Conservation (phyloP, 139 green algal species). For the Volvox reticuliferus region DNA sequence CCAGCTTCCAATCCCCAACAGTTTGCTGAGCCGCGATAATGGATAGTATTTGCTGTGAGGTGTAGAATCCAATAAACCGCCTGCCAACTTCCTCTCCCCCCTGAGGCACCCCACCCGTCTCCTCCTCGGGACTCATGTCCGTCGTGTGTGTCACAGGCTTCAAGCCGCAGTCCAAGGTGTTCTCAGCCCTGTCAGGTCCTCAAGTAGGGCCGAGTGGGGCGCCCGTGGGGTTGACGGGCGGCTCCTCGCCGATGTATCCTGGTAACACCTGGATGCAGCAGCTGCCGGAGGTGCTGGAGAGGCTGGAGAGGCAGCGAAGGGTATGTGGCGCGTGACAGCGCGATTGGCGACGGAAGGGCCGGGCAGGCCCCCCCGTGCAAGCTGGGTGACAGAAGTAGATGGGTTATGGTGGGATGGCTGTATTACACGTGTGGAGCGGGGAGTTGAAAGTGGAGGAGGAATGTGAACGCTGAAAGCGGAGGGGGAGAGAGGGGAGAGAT, state of each 20-base stretch:
- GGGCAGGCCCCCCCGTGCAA: too few species aligned
- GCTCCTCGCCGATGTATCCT: background rate
- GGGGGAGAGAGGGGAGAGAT: too few species aligned
- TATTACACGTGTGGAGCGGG: too few species aligned
- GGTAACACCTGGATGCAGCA: background rate
- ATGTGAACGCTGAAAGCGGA: too few species aligned
- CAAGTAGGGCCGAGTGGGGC: background rate
- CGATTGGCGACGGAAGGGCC: too few species aligned
- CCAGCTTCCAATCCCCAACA: too few species aligned
- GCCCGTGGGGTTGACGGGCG: background rate
- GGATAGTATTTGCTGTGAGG: too few species aligned
- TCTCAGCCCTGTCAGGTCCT: background rate
- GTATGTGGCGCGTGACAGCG: background rate
- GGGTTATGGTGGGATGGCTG: too few species aligned
- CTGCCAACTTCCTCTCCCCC: background rate
- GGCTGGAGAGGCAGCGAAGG: slow-evolving; percentile 34
- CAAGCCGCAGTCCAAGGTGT: slow-evolving; percentile 43
- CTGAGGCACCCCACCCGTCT: background rate
- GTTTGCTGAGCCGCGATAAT: too few species aligned
- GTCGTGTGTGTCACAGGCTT: slow-evolving; percentile 7
- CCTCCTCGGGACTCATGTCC: too few species aligned
- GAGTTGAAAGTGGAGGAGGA: too few species aligned
- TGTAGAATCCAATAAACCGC: background rate
- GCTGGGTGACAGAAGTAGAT: too few species aligned
- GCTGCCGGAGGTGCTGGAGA: slow-evolving; percentile 8